Evolutionary conservation across 1,284 basidiomycete genomes (phyloP), one percentile per base, ranked within the genome.

Genomic region (Sparassis latifolia): DNA sequence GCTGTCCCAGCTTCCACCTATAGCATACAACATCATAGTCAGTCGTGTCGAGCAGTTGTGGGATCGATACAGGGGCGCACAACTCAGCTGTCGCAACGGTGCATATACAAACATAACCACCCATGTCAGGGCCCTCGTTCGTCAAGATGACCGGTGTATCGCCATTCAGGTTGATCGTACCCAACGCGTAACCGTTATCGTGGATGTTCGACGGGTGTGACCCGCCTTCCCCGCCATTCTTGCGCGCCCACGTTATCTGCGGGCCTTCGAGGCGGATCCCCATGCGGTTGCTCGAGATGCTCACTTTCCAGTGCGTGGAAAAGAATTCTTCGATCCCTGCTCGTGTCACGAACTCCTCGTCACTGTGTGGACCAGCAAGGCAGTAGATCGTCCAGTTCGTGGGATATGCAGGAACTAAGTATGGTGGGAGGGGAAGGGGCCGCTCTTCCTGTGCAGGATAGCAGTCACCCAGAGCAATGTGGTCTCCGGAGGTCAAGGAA

Each of bases 201-300:
- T 85, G 73, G 45, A 87, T 80, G 58, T 88, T 88, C 39, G 77
- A 80, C 0, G 85, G 84, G 62, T 89, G 86, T 9, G 79, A 78
- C 0, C 86, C 86, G 5, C 86, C 86, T 59, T 86, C 79, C 0
- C 84, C 84, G 10, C 86, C 85, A 47, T 73, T 79, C 12, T 62
- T 54, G 38, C 84, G 71, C 0, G 83, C 76, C 82, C 83, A 89
- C 6, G 68, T 56, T 42, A 86, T 72, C n/a, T 69, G 72, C 0
- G 72, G 64, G 1, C 74, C 71, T 45, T 79, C 71, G 10, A 68
- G 55, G 5, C 79, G 72, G 39, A 82, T 76, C 9, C 80, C 79
- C 70, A 83, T 78, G 9, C 82, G 73, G 58, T 84, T 84, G 61
- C 79, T 82, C 2, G 79, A 75, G 0, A 76, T 61, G 47, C 78